Percentiles rank a stretch among this genome's conserved stretches.
These are phyloP conservation scores for Myotisia sp. DNA, from an alignment of 2,329 filamentous ascomycete genomes.

Conservation along the genomic window DNA sequence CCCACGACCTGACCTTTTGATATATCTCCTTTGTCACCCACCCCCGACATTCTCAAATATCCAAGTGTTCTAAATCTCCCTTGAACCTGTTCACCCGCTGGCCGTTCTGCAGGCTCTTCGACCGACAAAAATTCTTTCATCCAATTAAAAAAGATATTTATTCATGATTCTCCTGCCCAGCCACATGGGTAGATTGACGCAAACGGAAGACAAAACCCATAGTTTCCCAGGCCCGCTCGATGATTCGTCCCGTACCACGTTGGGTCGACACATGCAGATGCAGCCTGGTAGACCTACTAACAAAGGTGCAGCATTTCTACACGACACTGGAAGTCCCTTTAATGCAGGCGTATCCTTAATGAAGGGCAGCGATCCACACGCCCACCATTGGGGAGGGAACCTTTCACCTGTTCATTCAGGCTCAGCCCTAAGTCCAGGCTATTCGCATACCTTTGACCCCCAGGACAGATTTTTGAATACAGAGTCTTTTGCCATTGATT, in stretches of 20 bases:
- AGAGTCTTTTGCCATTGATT: slow-evolving; percentile 9
- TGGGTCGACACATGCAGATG: slow-evolving; percentile 49
- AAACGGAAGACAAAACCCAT: slow-evolving; percentile 13
- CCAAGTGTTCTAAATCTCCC: not conserved
- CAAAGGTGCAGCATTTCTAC: slow-evolving; percentile 28
- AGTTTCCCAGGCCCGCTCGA: slow-evolving; percentile 24
- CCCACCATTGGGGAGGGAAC: slow-evolving; percentile 18
- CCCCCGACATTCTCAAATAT: not conserved
- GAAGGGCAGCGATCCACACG: slow-evolving; percentile 8
- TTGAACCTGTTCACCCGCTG: slow-evolving; percentile 3
- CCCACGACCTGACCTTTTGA: not conserved
- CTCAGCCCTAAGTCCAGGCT: slow-evolving; percentile 6
- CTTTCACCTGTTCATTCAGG: slow-evolving; percentile 19
- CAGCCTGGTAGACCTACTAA: slow-evolving; percentile 37
- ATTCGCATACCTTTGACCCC: slow-evolving; percentile 10
- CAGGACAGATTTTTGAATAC: slow-evolving; percentile 7
- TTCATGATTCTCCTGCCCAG: slow-evolving; percentile 5
- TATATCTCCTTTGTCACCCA: slow-evolving; percentile 2
- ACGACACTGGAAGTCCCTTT: slow-evolving; percentile 10
- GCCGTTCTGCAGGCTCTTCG: slow-evolving; percentile 5
- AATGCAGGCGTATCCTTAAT: slow-evolving; percentile 11
- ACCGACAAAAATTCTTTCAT: slow-evolving; percentile 4
- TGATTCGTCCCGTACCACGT: slow-evolving; percentile 46
- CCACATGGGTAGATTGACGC: slow-evolving; percentile 8
- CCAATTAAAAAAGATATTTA: slow-evolving; percentile 2